Conservation (phyloP, 73 alveolate species). For the Paramecium caudatum region DNA sequence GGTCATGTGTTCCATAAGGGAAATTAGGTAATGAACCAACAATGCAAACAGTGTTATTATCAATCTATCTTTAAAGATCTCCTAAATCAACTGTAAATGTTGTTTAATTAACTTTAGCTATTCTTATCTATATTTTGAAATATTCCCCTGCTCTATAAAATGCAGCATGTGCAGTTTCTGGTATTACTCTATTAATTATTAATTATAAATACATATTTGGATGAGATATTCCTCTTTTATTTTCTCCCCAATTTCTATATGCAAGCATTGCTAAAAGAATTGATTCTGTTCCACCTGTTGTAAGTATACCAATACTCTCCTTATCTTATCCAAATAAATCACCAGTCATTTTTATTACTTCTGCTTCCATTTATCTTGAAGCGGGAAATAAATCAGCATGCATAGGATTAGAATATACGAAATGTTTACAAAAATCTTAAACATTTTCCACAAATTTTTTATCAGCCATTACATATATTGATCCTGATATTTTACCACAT, state of each 20-base stretch:
- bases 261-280: slow-evolving; percentile 93
- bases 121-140: slow-evolving; percentile 88
- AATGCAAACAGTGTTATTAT: slow-evolving; percentile 88
- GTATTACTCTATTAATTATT: slow-evolving; percentile 75
- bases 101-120: slow-evolving; percentile 83
- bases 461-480: slow-evolving; percentile 63
- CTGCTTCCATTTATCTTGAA: slow-evolving; percentile 90
- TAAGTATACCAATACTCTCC: slow-evolving; percentile 93
- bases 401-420: slow-evolving; percentile 89
- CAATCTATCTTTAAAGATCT: slow-evolving; percentile 81
- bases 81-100: slow-evolving; percentile 82
- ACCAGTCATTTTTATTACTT: slow-evolving; percentile 93
- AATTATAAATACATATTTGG: slow-evolving; percentile 63
- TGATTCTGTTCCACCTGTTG: slow-evolving; percentile 99
- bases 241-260: slow-evolving; percentile 87
- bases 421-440: slow-evolving; percentile 69
- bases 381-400: slow-evolving; percentile 92
- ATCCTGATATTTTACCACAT: slow-evolving; percentile 71
- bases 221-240: slow-evolving; percentile 79
- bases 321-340: slow-evolving; percentile 94
- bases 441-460: slow-evolving; percentile 61
- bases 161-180: slow-evolving; percentile 97
- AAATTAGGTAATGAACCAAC: slow-evolving; percentile 95
- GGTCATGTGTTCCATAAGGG: slow-evolving; percentile 96
- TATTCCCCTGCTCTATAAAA: slow-evolving; percentile 94